A percentile compares a stretch with the other conserved stretches of the same genome.
Evolutionary conservation across 2,329 filamentous ascomycete genomes (phyloP).

Genomic region (Talaromyces sp.): DNA sequence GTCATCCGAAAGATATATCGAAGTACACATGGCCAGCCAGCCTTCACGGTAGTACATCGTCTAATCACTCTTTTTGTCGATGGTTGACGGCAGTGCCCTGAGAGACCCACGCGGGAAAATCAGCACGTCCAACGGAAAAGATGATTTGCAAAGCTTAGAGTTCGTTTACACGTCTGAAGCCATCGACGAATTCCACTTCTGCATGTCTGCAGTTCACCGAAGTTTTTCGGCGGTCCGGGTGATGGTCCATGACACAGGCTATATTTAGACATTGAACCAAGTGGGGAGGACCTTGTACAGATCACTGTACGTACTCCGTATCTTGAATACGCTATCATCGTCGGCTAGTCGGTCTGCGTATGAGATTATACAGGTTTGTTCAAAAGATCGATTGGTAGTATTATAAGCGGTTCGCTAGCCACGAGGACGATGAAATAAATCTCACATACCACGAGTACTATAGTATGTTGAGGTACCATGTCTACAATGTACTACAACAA

Average conservation of each 20-base stretch:
- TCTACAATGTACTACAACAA: too few species aligned
- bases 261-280: conserved; percentile 5
- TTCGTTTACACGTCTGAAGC: not conserved
- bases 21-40: not conserved
- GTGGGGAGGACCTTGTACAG: not conserved
- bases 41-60: not conserved
- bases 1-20: not conserved
- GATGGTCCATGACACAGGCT: not conserved
- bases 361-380: not conserved
- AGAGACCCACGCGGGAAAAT: not conserved
- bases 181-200: not conserved
- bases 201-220: not conserved
- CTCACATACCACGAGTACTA: not conserved
- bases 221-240: not conserved
- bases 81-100: not conserved
- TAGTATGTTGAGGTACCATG: too few species aligned
- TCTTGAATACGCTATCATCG: not conserved
- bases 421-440: not conserved
- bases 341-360: not conserved
- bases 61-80: not conserved
- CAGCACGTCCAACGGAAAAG: not conserved
- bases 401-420: not conserved
- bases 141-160: not conserved
- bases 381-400: not conserved
- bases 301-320: not conserved